Percentiles rank a stretch among this genome's conserved stretches.
These are phyloP conservation scores for Umbilicaria muhlenbergii DNA, from an alignment of 495 filamentous ascomycete species.

Conservation along the genomic window DNA sequence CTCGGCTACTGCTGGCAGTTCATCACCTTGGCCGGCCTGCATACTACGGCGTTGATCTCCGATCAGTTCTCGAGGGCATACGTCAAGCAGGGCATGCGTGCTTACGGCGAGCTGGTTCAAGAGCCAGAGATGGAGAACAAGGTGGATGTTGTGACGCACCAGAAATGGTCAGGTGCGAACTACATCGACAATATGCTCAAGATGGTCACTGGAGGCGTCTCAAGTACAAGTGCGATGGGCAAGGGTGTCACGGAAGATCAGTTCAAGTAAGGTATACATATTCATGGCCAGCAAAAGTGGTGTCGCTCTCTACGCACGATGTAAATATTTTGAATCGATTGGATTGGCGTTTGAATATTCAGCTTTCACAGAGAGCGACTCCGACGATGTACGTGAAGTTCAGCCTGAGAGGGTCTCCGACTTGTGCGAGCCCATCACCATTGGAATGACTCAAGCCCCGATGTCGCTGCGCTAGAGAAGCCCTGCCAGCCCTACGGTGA, in stretches of 20 bases:
- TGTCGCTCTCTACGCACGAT: no score
- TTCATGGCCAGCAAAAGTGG: no score
- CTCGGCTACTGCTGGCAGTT: slow-evolving; percentile 99
- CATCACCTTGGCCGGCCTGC: slow-evolving; percentile 95
- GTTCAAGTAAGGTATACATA: slow-evolving; percentile 38
- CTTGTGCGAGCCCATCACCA: no score
- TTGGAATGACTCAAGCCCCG: no score
- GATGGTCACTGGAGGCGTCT: slow-evolving; percentile 93
- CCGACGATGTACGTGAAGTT: no score
- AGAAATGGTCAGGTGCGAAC: slow-evolving; percentile 94
- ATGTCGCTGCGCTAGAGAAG: no score
- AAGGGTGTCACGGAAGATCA: slow-evolving; percentile 97
- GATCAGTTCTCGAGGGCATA: slow-evolving; percentile 81
- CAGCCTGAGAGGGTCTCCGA: no score
- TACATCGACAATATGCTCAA: slow-evolving; percentile 89
- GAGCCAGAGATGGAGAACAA: slow-evolving; percentile 87
- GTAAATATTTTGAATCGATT: no score
- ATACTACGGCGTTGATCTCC: slow-evolving; percentile 83
- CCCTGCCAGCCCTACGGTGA: no score
- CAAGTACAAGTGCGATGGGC: slow-evolving; percentile 86
- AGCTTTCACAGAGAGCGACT: no score
- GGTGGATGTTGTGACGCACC: slow-evolving; percentile 92
- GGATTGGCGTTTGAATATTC: no score
- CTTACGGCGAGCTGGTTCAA: slow-evolving; percentile 91
- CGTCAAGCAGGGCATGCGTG: slow-evolving; percentile 72